Percentiles rank a stretch among this genome's conserved stretches.
Evolutionary conservation across 2,329 filamentous ascomycete genomes (phyloP).

Genomic region (Botrytis porri): DNA sequence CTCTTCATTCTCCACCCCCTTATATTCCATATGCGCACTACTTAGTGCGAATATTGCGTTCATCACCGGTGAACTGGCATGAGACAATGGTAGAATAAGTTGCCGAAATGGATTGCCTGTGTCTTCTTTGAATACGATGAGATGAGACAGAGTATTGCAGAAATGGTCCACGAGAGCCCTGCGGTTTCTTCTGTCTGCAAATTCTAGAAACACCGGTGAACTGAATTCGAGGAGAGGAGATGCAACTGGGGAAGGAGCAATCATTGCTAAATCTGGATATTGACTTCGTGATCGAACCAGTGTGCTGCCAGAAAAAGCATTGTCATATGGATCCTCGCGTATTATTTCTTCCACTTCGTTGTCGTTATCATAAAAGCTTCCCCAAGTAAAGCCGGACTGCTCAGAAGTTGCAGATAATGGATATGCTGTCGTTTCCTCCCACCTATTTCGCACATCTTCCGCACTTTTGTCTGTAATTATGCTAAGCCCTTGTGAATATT

Average conservation of each 20-base stretch:
- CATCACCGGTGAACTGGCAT: slow-evolving; percentile 58
- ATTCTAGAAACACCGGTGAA: slow-evolving; percentile 54
- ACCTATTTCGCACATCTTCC: slow-evolving; percentile 24
- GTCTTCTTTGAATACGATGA: slow-evolving; percentile 65
- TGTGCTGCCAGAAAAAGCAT: slow-evolving; percentile 14
- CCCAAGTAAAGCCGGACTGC: slow-evolving; percentile 27
- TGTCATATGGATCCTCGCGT: slow-evolving; percentile 21
- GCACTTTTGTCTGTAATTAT: slow-evolving; percentile 17
- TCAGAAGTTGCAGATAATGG: slow-evolving; percentile 30
- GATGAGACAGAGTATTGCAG: slow-evolving; percentile 60
- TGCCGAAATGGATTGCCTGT: slow-evolving; percentile 62
- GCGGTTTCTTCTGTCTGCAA: slow-evolving; percentile 52
- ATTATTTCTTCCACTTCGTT: slow-evolving; percentile 33
- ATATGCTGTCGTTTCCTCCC: slow-evolving; percentile 29
- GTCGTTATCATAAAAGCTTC: slow-evolving; percentile 23
- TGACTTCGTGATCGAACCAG: slow-evolving; percentile 31
- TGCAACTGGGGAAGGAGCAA: slow-evolving; percentile 27
- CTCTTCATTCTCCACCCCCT: slow-evolving; percentile 51
- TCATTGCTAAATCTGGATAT: slow-evolving; percentile 38
- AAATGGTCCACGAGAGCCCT: slow-evolving; percentile 61
- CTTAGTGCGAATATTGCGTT: slow-evolving; percentile 82
- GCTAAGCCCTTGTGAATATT: slow-evolving; percentile 26
- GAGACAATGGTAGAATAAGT: slow-evolving; percentile 56
- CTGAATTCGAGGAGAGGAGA: slow-evolving; percentile 48
- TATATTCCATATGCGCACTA: slow-evolving; percentile 76